Base-by-base conservation (phyloP, 352 stramenopile genomes). In the Albugo laibachii region DNA sequence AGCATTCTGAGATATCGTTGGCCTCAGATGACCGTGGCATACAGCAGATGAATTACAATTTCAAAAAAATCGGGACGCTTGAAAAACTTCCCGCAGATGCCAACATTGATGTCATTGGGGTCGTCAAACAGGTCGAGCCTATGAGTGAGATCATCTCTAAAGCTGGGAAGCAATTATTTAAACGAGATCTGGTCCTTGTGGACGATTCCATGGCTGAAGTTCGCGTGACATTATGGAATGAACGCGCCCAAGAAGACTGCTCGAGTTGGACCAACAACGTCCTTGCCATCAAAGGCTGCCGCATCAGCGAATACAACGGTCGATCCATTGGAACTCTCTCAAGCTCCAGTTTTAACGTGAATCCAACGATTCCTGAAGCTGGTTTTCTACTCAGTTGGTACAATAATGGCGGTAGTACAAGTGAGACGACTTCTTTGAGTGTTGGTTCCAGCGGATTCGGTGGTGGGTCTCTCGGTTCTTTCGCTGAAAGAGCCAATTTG, bases 201-300 rank as follows among this genome's bases (percentile, higher is more conserved):
- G 95, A 99, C 60, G 89, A 98, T 66, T 95, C 85, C 21, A 83
- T 85, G 36, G 82, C 84, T 36, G 92, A 98, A 59, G 93, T 99
- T 52, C 94, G 81, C 57, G 71, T 95, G 48, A 99, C 95, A 13
- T 65, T 99, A 55, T 99, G 94, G 94, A 96, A 96, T 37, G 81
- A 97, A 54, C 68, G 63, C 44, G 81, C 75, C 13, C 62, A 84
- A 36, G 61, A 86, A 43, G 73, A 91, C 52, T 85, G 76, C 58
- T 81, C 71, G 44, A 89, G 71, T 59, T 84, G 67, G 55, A 62
- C 80, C 31, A 86, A 92, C 51, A 91, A 96, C 47, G 80, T 98
- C 6, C 65, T 97, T 19, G 93, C 89, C 2, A 95, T 98, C 56
- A 97, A 97, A 63, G 78, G 86, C 39, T 85, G 91, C 45, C 85